A percentile compares a stretch with the other conserved stretches of the same genome.
Conservation (phyloP, 2,329 filamentous ascomycete genomes). For the Ascochyta koolunga region DNA sequence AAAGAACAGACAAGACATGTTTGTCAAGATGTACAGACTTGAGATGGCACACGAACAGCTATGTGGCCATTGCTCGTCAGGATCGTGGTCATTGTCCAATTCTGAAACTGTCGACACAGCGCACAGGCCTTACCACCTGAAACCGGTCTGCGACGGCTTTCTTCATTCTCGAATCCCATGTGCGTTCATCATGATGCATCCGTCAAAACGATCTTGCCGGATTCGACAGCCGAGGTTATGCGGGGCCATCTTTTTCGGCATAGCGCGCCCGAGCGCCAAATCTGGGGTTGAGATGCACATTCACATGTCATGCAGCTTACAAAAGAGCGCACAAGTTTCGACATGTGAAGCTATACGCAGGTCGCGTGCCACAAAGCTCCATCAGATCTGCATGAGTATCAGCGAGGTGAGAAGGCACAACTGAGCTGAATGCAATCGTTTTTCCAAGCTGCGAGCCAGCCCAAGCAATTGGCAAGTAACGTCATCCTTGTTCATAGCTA, state of each 20-base stretch:
- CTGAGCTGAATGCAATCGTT: not conserved
- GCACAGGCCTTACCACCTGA: not conserved
- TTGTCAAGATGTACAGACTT: not conserved
- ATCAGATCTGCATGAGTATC: not conserved
- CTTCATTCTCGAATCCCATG: not conserved
- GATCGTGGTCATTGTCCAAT: not conserved
- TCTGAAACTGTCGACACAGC: not conserved
- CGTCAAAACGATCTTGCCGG: conserved; percentile 7
- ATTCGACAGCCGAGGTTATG: conserved; percentile 23
- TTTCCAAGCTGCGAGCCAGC: conserved; percentile 3
- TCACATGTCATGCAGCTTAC: conserved; percentile 42
- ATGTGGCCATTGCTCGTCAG: not conserved
- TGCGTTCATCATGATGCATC: conserved; percentile 11
- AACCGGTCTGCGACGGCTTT: not conserved
- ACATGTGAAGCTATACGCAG: conserved; percentile 41
- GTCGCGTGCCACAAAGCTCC: conserved; percentile 26
- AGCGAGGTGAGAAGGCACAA: not conserved
- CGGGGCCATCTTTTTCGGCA: not conserved
- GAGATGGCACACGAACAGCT: not conserved
- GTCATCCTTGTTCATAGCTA: conserved; percentile 36
- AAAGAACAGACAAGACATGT: not conserved
- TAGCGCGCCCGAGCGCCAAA: conserved; percentile 12
- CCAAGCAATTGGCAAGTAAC: conserved; percentile 43
- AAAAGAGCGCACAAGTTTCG: conserved; percentile 17
- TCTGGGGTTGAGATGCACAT: conserved; percentile 25